Percentiles rank a stretch among this genome's conserved stretches.
Conservation (phyloP, 176 grass and related monocot species). For the Eragrostis nindensis region DNA sequence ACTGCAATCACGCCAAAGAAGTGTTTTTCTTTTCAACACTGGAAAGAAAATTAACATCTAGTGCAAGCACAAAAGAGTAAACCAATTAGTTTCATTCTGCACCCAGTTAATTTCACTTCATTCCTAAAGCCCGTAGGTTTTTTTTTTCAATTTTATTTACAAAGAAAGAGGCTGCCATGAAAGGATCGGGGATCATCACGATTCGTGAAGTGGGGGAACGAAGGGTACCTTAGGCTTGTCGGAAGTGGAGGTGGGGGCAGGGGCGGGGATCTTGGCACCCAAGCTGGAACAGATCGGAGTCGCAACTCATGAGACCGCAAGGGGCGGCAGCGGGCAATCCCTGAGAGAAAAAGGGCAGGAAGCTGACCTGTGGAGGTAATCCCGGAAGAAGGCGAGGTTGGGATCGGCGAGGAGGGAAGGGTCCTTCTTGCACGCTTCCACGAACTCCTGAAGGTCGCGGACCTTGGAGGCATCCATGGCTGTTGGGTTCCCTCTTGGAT, state of each 20-base stretch:
- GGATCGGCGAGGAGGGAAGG: slow-evolving; percentile 77
- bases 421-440: slow-evolving; percentile 78
- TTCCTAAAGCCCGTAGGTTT: not conserved
- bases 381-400: slow-evolving; percentile 87
- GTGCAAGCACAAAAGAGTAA: not conserved
- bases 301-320: not conserved
- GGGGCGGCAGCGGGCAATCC: not conserved
- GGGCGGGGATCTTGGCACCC: slow-evolving; percentile 70
- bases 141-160: not conserved
- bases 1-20: too few relatives aligned
- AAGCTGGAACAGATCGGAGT: slow-evolving; percentile 30
- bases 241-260: slow-evolving; percentile 32
- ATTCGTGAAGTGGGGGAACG: not conserved
- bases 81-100: not conserved
- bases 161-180: not conserved
- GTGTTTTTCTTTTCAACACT: not conserved
- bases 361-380: slow-evolving; percentile 57
- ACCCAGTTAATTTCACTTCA: not conserved
- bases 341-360: not conserved
- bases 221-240: slow-evolving; percentile 44
- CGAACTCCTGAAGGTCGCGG: slow-evolving; percentile 62
- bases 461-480: slow-evolving; percentile 67
- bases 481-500: not conserved
- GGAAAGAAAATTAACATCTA: not conserved
- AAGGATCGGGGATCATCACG: not conserved